phyloP scores from a whole-genome alignment of 768 basidiomycete genomes.

The Tubosaeta sp. region DNA sequence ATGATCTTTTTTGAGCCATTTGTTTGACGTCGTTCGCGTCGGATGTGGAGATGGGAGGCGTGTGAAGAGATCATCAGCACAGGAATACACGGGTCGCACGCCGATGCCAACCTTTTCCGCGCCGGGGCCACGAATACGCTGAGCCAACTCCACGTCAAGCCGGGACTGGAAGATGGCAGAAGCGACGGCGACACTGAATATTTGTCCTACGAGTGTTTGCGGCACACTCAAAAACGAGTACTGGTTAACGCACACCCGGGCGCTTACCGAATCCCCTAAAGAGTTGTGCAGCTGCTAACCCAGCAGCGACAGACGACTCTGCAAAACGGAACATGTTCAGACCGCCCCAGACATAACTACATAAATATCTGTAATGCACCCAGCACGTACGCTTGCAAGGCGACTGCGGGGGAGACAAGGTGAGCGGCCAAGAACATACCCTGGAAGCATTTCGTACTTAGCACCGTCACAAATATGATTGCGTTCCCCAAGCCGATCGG shows the following conservation, averaged over 20 bases:
- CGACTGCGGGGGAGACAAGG: constrained; percentile 3
- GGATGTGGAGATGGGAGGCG: not conserved
- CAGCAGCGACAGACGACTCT: constrained; percentile 1
- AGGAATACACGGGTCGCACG: too few species aligned
- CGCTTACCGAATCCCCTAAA: constrained; percentile 11
- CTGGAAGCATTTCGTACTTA: constrained; percentile 2
- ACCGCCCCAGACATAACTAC: not conserved
- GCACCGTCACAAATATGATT: constrained; percentile 10
- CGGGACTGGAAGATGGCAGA: constrained; percentile 16
- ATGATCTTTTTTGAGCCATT: constrained; percentile 6
- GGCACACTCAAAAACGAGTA: too few species aligned
- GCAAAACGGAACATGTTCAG: not conserved
- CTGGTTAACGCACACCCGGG: too few species aligned
- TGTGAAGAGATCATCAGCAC: not conserved
- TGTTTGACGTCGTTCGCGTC: not conserved
- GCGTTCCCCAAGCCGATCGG: constrained; percentile 16
- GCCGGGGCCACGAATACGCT: constrained; percentile 6
- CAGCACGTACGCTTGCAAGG: constrained; percentile 11
- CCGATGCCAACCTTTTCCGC: constrained; percentile 6
- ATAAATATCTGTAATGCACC: not conserved
- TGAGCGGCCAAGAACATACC: not conserved
- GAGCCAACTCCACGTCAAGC: constrained; percentile 10
- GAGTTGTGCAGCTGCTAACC: constrained; percentile 8
- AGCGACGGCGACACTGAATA: constrained; percentile 8
- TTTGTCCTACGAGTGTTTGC: constrained; percentile 9